These are phyloP conservation scores for Quercus engelmannii DNA, from an alignment of 306 rosid genomes.

Conservation along the genomic window DNA sequence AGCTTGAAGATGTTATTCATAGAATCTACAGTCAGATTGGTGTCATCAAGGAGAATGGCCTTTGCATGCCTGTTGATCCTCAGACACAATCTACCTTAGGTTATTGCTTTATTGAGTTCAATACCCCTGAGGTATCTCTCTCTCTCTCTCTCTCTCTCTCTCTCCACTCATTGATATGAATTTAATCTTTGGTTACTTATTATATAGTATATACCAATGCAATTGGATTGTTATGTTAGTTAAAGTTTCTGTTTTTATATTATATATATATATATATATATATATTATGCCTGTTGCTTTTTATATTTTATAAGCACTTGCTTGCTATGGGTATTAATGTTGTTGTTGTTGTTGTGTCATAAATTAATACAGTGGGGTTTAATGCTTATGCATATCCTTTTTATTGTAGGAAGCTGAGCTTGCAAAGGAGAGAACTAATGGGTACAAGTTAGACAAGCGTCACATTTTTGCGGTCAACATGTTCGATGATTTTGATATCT, in stretches of 20 bases:
- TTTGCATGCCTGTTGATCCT: conserved; percentile 71
- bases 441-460: conserved; percentile 72
- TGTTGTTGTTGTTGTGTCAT: neutral
- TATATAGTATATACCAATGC: neutral
- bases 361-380: neutral
- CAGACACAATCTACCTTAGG: conserved; percentile 51
- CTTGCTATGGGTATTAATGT: no score
- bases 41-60: conserved; percentile 58
- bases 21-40: conserved; percentile 81
- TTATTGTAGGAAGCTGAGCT: conserved; percentile 80
- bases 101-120: conserved; percentile 73
- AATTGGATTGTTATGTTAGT: neutral
- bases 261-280: no score
- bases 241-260: neutral
- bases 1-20: conserved; percentile 64
- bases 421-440: conserved; percentile 85
- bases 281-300: neutral
- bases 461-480: conserved; percentile 77
- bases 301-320: neutral
- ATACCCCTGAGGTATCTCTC: conserved; percentile 58
- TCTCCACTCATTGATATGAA: neutral
- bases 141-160: neutral
- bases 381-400: neutral
- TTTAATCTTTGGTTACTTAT: neutral
- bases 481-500: conserved; percentile 75